Conservation (phyloP, 2,329 filamentous ascomycete genomes). For the Biscogniauxia mediterranea region DNA sequence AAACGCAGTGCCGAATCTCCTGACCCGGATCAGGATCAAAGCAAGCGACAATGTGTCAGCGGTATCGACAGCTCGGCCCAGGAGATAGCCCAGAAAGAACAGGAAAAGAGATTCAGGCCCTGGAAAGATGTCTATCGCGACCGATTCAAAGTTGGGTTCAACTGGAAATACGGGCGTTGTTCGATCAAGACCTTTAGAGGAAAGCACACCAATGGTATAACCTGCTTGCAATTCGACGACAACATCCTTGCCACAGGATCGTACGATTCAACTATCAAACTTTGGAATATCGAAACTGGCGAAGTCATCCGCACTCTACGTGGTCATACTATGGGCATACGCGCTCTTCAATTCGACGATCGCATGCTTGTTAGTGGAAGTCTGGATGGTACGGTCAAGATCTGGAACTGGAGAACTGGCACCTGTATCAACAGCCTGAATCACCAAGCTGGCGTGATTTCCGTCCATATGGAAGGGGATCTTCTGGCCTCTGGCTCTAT, state of each 20-base stretch:
- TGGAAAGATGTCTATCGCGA: conserved; percentile 99
- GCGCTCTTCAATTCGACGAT: conserved; percentile 90
- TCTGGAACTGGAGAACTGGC: conserved; percentile 97
- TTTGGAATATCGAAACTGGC: conserved; percentile 91
- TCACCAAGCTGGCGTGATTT: conserved; percentile 80
- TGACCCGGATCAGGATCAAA: conserved; percentile 24
- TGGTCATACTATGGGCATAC: conserved; percentile 80
- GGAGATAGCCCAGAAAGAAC: conserved; percentile 26
- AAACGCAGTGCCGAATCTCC: conserved; percentile 36
- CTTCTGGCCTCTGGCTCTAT: conserved; percentile 86
- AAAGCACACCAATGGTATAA: conserved; percentile 79
- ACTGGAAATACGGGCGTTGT: conserved; percentile 95
- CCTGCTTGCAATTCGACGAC: conserved; percentile 69
- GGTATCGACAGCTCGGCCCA: conserved; percentile 18
- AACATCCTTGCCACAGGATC: conserved; percentile 90
- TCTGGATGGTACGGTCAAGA: conserved; percentile 80
- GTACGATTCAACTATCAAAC: conserved; percentile 92
- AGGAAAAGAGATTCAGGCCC: conserved; percentile 58
- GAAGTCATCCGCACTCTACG: conserved; percentile 79
- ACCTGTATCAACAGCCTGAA: conserved; percentile 78
- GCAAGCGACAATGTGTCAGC: conserved; percentile 38
- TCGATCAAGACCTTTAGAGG: conserved; percentile 81
- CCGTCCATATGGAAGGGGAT: conserved; percentile 81
- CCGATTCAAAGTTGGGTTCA: conserved; percentile 90
- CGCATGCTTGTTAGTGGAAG: conserved; percentile 87